Evolutionary conservation across 75 land plant species (phyloP).

Genomic region (Pseudotsuga menziesii): DNA sequence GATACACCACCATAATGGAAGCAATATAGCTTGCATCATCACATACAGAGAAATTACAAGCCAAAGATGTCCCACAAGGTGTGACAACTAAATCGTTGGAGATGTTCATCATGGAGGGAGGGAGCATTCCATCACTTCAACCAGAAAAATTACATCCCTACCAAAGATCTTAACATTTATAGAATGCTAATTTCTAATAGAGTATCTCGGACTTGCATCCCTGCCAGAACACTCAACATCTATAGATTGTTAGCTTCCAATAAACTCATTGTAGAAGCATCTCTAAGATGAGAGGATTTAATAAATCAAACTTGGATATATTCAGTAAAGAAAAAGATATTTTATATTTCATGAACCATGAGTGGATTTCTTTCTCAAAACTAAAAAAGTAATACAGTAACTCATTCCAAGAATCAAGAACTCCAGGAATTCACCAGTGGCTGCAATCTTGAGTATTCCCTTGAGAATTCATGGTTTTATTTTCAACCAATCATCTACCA

Average conservation of each 20-base stretch:
- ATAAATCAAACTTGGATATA: too few relatives aligned
- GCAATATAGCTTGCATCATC: not conserved
- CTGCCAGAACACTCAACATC: not conserved
- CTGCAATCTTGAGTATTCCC: constrained; percentile 48
- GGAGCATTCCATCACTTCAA: not conserved
- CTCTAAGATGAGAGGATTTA: too few relatives aligned
- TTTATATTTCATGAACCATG: not conserved
- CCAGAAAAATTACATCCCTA: not conserved
- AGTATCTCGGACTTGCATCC: not conserved
- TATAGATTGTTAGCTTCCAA: not conserved
- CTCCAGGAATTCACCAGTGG: constrained; percentile 88
- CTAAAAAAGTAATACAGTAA: constrained; percentile 43
- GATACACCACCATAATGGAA: not conserved
- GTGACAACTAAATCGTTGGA: not conserved
- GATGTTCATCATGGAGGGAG: not conserved
- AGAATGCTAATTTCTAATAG: not conserved
- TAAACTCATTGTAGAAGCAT: too few relatives aligned
- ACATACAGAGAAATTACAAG: not conserved
- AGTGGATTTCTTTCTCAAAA: not conserved
- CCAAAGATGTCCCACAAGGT: not conserved
- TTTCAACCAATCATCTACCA: constrained; percentile 10
- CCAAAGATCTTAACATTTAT: not conserved
- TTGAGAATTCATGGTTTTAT: constrained; percentile 3
- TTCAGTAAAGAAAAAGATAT: not conserved
- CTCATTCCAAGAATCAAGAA: constrained; percentile 92